Conservation (phyloP, 1,284 basidiomycete species). For the Ceratobasidium sp. region DNA sequence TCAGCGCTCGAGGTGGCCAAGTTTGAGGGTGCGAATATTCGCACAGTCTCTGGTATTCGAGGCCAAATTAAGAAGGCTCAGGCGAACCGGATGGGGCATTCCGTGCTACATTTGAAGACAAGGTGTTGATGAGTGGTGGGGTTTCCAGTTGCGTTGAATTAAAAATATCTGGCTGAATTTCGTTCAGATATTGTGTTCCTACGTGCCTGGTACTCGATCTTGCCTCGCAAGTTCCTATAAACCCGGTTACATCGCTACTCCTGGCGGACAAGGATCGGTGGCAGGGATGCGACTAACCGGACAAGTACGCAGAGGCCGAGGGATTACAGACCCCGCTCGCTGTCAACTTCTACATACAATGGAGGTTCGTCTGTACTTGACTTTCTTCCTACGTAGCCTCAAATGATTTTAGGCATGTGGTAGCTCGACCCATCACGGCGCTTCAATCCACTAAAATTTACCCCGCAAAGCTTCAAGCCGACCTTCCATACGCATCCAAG, state of each 20-base stretch:
- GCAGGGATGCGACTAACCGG: constrained; percentile 97
- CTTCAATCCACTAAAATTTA: constrained; percentile 91
- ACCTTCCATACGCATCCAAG: constrained; percentile 92
- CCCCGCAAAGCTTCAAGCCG: constrained; percentile 88
- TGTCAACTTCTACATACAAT: constrained; percentile 91
- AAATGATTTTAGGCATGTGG: constrained; percentile 49
- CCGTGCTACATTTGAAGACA: constrained; percentile 98
- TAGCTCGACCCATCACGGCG: constrained; percentile 81
- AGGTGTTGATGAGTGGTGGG: constrained; percentile 92
- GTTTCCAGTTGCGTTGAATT: constrained; percentile 43
- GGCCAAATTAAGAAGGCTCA: constrained; percentile 97
- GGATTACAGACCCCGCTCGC: constrained; percentile 82
- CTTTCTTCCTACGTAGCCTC: constrained; percentile 2
- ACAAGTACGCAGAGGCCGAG: constrained; percentile 84
- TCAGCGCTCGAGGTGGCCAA: constrained; percentile 94
- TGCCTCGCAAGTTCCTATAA: constrained; percentile 97
- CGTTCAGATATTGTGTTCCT: constrained; percentile 93
- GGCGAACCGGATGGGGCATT: constrained; percentile 91
- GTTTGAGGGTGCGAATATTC: constrained; percentile 95
- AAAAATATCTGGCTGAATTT: constrained; percentile 14
- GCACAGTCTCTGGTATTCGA: constrained; percentile 94
- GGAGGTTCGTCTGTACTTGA: constrained; percentile 49
- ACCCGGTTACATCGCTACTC: constrained; percentile 90
- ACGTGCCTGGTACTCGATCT: constrained; percentile 95
- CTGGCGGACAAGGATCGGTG: constrained; percentile 79